Evolutionary conservation across 768 basidiomycete species (phyloP).

Genomic region (Infundibulicybe gibba): DNA sequence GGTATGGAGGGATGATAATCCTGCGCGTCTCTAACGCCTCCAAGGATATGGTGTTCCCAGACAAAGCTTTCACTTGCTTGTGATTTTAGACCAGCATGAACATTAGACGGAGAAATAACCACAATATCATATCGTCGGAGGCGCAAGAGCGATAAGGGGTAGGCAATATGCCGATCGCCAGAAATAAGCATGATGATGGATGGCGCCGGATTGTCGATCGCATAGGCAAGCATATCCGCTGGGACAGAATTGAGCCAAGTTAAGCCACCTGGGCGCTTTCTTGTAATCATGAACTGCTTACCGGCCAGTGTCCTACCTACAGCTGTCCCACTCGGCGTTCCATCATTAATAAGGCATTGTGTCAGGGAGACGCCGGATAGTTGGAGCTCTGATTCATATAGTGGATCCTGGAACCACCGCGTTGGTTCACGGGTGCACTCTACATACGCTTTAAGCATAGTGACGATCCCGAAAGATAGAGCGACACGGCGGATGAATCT

Average conservation of each 20-base stretch:
- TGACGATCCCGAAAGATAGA: constrained; percentile 23
- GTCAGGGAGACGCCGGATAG: constrained; percentile 2
- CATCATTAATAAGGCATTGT: not conserved
- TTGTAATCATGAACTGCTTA: not conserved
- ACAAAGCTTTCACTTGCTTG: constrained; percentile 1
- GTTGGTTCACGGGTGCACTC: constrained; percentile 1
- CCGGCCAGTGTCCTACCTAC: not conserved
- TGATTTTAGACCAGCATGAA: not conserved
- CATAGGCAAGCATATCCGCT: constrained; percentile 10
- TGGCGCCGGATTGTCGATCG: constrained; percentile 2
- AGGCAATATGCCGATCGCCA: not conserved
- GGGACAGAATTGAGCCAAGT: not conserved
- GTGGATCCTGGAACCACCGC: not conserved
- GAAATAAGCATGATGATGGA: constrained; percentile 11
- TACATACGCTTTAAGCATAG: constrained; percentile 27
- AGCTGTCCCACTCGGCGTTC: not conserved
- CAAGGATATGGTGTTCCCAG: constrained; percentile 1
- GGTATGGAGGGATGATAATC: too few species aligned
- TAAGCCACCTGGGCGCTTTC: not conserved
- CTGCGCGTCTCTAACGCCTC: too few species aligned
- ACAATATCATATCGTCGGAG: constrained; percentile 5
- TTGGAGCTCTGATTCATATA: constrained; percentile 1
- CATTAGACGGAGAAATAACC: not conserved
- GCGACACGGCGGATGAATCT: constrained; percentile 20
- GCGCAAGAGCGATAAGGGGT: constrained; percentile 3